Percentiles rank a stretch among this genome's conserved stretches.
These are phyloP conservation scores for Dictyostelium firmibasis DNA, from an alignment of 78 protist species.

Conservation along the genomic window DNA sequence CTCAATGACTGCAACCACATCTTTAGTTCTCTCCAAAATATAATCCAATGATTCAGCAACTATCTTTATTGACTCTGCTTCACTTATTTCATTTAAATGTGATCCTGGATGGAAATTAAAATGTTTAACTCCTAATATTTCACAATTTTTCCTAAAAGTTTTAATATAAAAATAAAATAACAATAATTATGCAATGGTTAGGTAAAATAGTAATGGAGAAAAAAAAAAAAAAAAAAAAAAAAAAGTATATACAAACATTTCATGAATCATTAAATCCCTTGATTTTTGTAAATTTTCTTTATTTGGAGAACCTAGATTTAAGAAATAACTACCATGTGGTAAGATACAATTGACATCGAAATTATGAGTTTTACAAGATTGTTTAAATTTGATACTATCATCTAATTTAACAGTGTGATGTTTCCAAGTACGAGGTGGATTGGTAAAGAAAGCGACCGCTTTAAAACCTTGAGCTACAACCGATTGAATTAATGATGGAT, in stretches of 20 bases:
- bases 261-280: constrained; percentile 32
- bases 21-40: constrained; percentile 5
- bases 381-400: constrained; percentile 3
- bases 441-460: constrained; percentile 43
- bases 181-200: no score
- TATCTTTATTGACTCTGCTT: constrained; percentile 16
- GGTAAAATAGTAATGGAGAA: no score
- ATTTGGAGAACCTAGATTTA: constrained; percentile 70
- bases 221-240: no score
- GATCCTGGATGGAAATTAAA: constrained; percentile 88
- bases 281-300: constrained; percentile 9
- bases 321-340: constrained; percentile 79
- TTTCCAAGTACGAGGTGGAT: constrained; percentile 50
- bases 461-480: constrained; percentile 21
- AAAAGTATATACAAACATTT: not conserved
- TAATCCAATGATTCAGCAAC: constrained; percentile 54
- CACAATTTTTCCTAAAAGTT: constrained; percentile 43
- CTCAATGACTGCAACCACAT: constrained; percentile 56
- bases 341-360: constrained; percentile 10
- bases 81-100: not conserved
- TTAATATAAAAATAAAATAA: no score
- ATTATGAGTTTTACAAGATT: not conserved
- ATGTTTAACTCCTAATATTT: constrained; percentile 29
- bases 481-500: not conserved
- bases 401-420: not conserved